phyloP scores from a whole-genome alignment of 345 rosid genomes.

The Aurinia saxatilis region DNA sequence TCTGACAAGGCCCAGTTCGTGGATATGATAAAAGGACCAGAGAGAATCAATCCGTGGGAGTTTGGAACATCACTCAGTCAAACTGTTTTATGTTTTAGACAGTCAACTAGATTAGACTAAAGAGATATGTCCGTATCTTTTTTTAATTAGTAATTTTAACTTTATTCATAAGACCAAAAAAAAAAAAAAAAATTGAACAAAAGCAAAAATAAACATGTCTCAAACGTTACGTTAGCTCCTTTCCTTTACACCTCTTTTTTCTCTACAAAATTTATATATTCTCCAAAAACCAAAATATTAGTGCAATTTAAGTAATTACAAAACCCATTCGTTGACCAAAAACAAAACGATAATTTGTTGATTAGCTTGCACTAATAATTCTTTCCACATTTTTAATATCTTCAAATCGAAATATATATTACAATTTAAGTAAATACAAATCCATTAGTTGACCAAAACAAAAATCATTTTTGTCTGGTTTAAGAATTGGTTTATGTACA shows the following conservation, averaged over 20 bases:
- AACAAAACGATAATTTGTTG: too few relatives aligned
- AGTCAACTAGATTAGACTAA: conserved; percentile 19
- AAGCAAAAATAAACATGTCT: background rate
- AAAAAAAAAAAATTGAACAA: too few relatives aligned
- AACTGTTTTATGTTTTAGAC: conserved; percentile 1
- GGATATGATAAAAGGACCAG: conserved; percentile 3
- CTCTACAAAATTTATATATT: too few relatives aligned
- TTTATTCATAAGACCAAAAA: too few relatives aligned
- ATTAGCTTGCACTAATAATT: too few relatives aligned
- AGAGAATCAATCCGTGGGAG: conserved; percentile 5
- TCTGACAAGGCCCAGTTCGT: conserved; percentile 19
- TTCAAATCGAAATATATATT: background rate
- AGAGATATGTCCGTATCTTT: conserved; percentile 13
- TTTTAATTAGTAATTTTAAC: too few relatives aligned
- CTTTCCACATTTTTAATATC: background rate
- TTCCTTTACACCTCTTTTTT: conserved; percentile 49
- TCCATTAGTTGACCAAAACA: conserved; percentile 25
- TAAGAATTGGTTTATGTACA: too few relatives aligned
- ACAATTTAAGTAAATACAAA: conserved; percentile 20
- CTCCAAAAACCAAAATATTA: too few relatives aligned
- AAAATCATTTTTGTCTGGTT: conserved; percentile 1
- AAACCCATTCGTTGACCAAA: too few relatives aligned
- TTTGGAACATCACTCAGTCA: conserved; percentile 18
- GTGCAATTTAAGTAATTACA: too few relatives aligned
- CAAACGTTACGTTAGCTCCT: conserved; percentile 32